A percentile compares a stretch with the other conserved stretches of the same genome.
Conservation (phyloP, 1,284 basidiomycete genomes). For the Melampsora americana region DNA sequence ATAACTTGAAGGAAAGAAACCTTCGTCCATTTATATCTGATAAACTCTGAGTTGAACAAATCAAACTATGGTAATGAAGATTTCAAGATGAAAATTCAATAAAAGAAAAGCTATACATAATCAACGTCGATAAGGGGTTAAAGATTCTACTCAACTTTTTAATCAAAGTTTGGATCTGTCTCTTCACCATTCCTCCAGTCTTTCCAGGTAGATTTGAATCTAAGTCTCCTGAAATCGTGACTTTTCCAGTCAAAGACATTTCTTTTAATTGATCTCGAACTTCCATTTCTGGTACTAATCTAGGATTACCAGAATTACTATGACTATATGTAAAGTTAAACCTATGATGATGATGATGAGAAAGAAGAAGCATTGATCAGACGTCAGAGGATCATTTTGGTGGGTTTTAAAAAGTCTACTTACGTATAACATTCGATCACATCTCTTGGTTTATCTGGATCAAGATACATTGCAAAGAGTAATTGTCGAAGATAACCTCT, state of each 20-base stretch:
- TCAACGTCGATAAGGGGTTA: neutral
- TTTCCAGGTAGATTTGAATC: constrained; percentile 12
- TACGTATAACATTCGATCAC: constrained; percentile 43
- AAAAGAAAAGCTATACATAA: neutral
- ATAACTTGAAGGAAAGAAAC: constrained; percentile 39
- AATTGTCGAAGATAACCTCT: constrained; percentile 39
- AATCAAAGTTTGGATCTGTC: constrained; percentile 38
- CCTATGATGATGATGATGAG: neutral
- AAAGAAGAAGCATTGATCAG: neutral
- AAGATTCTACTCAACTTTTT: constrained; percentile 17
- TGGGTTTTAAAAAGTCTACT: no score
- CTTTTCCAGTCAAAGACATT: constrained; percentile 32
- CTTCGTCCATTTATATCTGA: constrained; percentile 32
- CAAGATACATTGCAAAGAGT: constrained; percentile 42
- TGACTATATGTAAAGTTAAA: constrained; percentile 32
- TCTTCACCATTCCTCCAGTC: constrained; percentile 39
- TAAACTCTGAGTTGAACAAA: constrained; percentile 43
- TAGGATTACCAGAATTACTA: neutral
- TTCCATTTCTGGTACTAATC: constrained; percentile 36
- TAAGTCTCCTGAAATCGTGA: constrained; percentile 1
- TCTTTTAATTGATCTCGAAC: constrained; percentile 38
- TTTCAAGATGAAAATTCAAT: neutral
- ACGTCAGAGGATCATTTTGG: neutral
- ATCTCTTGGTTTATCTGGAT: constrained; percentile 40
- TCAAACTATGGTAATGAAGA: constrained; percentile 4